phyloP scores from a whole-genome alignment of 163 green algal genomes.

The Botryococcus braunii region DNA sequence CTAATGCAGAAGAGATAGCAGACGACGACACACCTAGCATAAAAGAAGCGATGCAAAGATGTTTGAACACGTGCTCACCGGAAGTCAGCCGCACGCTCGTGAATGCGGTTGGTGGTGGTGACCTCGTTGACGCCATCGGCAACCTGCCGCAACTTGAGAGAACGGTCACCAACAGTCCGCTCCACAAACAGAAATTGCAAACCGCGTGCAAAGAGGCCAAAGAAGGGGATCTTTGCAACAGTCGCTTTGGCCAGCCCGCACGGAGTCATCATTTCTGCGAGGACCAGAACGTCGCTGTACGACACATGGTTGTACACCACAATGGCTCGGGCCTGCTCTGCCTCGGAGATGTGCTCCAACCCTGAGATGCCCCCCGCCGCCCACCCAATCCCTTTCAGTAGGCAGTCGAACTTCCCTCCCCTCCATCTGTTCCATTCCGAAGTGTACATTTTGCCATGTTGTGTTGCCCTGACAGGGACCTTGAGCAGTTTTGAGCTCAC shows the following conservation, averaged over 20 bases:
- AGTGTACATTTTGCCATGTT: neutral
- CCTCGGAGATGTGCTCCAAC: constrained; percentile 6
- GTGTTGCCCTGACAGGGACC: neutral
- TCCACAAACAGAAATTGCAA: constrained; percentile 30
- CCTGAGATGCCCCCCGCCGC: neutral
- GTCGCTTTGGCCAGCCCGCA: constrained; percentile 21
- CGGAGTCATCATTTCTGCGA: constrained; percentile 18
- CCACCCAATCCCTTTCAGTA: neutral
- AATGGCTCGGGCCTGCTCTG: constrained; percentile 13
- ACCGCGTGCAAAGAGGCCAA: constrained; percentile 15
- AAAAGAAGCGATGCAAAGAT: too few species aligned
- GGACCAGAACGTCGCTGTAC: constrained; percentile 18
- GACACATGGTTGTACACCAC: constrained; percentile 28
- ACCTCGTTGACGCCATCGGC: neutral
- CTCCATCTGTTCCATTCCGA: neutral
- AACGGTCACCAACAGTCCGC: too few species aligned
- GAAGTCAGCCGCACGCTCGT: constrained; percentile 13
- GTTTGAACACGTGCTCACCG: constrained; percentile 11
- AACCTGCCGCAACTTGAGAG: constrained; percentile 4
- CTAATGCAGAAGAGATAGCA: too few species aligned
- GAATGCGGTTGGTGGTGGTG: constrained; percentile 12
- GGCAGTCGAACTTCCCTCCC: neutral
- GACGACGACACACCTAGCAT: too few species aligned
- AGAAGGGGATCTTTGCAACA: constrained; percentile 25
- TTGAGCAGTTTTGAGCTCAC: too few species aligned